Percentiles rank a stretch among this genome's conserved stretches.
These are phyloP conservation scores for Pseudozyma thailandica DNA, from an alignment of 1,284 basidiomycete genomes.

Conservation along the genomic window DNA sequence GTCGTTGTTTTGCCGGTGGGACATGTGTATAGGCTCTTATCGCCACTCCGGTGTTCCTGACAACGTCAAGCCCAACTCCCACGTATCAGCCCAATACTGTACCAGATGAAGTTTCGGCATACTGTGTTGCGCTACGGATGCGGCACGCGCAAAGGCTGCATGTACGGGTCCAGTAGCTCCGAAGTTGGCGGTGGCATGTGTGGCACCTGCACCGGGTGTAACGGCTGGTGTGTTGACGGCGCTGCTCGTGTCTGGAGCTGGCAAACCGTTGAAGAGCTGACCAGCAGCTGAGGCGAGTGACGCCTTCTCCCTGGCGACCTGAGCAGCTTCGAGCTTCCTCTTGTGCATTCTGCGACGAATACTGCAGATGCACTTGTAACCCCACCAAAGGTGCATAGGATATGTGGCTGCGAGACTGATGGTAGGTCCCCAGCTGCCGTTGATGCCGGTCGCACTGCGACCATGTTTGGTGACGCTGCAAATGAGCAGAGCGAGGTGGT, in stretches of 20 bases:
- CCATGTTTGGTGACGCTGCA: conserved; percentile 50
- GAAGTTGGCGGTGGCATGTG: conserved; percentile 44
- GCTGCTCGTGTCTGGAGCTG: conserved; percentile 54
- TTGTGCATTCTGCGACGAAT: conserved; percentile 62
- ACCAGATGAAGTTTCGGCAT: conserved; percentile 30
- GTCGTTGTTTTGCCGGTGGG: no score
- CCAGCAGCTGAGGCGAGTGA: conserved; percentile 50
- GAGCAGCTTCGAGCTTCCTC: conserved; percentile 51
- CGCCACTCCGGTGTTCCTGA: no score
- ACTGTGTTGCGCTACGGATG: conserved; percentile 44
- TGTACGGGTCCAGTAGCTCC: conserved; percentile 49
- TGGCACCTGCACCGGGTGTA: conserved; percentile 52
- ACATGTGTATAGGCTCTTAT: no score
- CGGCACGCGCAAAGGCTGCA: conserved; percentile 54
- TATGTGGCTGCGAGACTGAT: conserved; percentile 54
- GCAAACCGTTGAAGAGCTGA: conserved; percentile 57
- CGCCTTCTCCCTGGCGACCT: conserved; percentile 45
- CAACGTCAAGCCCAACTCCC: no score
- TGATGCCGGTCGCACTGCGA: conserved; percentile 45
- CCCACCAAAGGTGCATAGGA: conserved; percentile 67
- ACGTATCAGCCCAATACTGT: no score
- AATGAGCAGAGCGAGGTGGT: conserved; percentile 59
- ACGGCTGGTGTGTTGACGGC: conserved; percentile 63
- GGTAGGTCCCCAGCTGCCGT: conserved; percentile 54
- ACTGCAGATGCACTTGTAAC: conserved; percentile 64